These are phyloP conservation scores for Globisporangium barbulae DNA, from an alignment of 352 stramenopile genomes.

Conservation along the genomic window DNA sequence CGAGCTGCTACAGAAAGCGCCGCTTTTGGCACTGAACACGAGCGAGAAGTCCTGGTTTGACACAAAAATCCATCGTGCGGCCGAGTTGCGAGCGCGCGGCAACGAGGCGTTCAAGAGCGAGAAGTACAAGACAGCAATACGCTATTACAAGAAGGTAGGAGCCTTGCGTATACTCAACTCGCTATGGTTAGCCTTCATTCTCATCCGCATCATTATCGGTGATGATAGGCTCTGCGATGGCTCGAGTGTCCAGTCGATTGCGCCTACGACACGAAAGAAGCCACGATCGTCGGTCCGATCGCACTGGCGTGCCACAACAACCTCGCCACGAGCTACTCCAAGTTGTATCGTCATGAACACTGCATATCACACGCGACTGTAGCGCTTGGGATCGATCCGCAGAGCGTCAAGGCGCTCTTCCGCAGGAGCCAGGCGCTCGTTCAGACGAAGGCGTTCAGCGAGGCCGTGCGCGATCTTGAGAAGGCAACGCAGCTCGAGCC, in stretches of 20 bases:
- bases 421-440: conserved; percentile 60
- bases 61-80: conserved; percentile 45
- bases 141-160: conserved; percentile 36
- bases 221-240: conserved; percentile 40
- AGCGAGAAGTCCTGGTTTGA: conserved; percentile 32
- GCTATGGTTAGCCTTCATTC: neutral
- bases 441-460: conserved; percentile 49
- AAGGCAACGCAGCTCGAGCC: conserved; percentile 33
- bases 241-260: conserved; percentile 45
- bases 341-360: conserved; percentile 29
- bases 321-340: conserved; percentile 62
- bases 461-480: conserved; percentile 52
- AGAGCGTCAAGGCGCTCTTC: conserved; percentile 63
- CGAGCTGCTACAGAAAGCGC: neutral
- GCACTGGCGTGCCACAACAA: conserved; percentile 53
- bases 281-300: conserved; percentile 27
- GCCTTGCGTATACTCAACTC: neutral
- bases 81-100: conserved; percentile 40
- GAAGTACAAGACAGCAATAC: conserved; percentile 26
- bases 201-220: neutral
- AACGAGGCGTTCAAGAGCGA: conserved; percentile 55
- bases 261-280: conserved; percentile 36
- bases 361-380: conserved; percentile 50
- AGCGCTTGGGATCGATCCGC: conserved; percentile 39
- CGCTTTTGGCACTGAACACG: neutral